Evolutionary conservation across 192 early-diverging fungal species (phyloP).

Genomic region (Coemansia sp.): DNA sequence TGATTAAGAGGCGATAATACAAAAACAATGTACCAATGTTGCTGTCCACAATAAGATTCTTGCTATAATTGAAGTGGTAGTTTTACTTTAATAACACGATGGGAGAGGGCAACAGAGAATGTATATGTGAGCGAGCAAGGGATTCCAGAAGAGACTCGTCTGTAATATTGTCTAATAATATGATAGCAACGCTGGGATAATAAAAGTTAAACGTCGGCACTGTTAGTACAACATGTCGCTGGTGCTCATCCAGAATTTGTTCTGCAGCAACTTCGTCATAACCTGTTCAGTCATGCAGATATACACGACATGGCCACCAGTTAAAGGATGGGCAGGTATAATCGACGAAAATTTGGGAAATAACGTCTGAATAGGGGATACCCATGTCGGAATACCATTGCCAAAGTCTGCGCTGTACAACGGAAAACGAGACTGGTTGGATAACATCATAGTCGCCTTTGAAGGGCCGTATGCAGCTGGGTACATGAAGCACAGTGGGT

Average conservation of each 20-base stretch:
- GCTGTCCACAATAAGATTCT: no score
- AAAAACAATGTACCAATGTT: no score
- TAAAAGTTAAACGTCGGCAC: background rate
- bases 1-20: no score
- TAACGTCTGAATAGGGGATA: conserved; percentile 6
- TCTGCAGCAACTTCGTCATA: conserved; percentile 6
- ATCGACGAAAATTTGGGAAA: background rate
- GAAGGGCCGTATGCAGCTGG: conserved; percentile 6
- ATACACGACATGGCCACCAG: conserved; percentile 11
- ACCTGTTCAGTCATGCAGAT: background rate
- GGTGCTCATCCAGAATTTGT: conserved; percentile 1
- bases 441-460: conserved; percentile 5
- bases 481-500: conserved; percentile 1
- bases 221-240: background rate
- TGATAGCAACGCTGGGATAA: no score
- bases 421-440: conserved; percentile 24
- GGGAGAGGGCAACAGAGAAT: no score
- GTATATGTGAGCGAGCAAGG: no score
- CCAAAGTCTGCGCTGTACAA: conserved; percentile 35
- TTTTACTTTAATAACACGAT: no score
- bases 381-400: conserved; percentile 14
- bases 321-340: background rate
- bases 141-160: no score
- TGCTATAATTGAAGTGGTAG: no score
- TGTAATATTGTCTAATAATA: no score